Base-by-base conservation (phyloP, 2,329 filamentous ascomycete species). In the Aschersonia sp. region DNA sequence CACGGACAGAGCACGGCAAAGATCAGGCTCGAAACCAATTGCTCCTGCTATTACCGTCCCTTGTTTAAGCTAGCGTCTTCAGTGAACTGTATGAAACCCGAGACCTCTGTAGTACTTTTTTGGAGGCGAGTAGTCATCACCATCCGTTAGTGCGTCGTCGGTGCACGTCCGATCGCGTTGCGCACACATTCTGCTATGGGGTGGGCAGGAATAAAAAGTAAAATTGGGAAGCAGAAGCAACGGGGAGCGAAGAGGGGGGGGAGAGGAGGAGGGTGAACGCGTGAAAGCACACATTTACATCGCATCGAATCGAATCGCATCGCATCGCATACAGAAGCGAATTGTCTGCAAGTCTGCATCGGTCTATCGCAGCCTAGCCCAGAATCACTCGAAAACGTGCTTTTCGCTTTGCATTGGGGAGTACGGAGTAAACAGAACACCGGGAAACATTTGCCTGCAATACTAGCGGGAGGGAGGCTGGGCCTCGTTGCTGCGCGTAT, bases 401-500 rank as follows among this genome's bases (percentile, higher is more conserved):
- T 20, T 20, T 20, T 20, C 20, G 20, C 20, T 20, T 20, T 20
- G 20, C 20, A 20, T 20, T 20, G 20, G 20, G 20, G 20, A 20
- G 20, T 20, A 20, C 20, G 20, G 20, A 20, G 20, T 20, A 20
- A 20, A 20, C 20, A 20, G 20, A 20, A 20, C 20, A 20, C 20
- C 20, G 20, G 20, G 20, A 20, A 20, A 20, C 20, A 20, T 20
- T 20, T 20, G 20, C 20, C 20, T 20, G 20, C 20, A 20, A 20
- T 20, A 20, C 20, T 20, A 20, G 20, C 20, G 20, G 20, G 20
- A 20, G 20, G 20, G 20, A 38, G 35, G 35, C 12, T 38, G 35
- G 40, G 38, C 10, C 46, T 29, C 30, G 44, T 49, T 41, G 47
- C 31, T 40, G 38, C 46, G 47, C 47, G 35, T 38, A 12, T 12